These are phyloP conservation scores for Kodamaea arcana DNA, from an alignment of 1,139 yeast genomes.

Conservation along the genomic window DNA sequence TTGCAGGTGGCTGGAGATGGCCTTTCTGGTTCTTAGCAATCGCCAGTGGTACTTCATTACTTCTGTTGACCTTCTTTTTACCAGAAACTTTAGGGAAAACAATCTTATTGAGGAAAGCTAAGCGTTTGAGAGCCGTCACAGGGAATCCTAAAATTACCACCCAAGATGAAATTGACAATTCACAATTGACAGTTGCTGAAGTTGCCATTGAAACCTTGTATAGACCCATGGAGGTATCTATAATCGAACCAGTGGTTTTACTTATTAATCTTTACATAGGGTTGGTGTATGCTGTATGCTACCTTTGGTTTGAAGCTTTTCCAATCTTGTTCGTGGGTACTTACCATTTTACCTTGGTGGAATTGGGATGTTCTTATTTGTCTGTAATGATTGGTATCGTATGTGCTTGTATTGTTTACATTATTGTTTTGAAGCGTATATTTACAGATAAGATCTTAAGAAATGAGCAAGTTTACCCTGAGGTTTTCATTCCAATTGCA, in stretches of 20 bases:
- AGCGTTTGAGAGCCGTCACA: slow-evolving; percentile 30
- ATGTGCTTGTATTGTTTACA: slow-evolving; percentile 22
- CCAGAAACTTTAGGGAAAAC: slow-evolving; percentile 37
- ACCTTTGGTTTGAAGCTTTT: slow-evolving; percentile 57
- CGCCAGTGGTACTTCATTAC: slow-evolving; percentile 24
- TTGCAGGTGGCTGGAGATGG: slow-evolving; percentile 34
- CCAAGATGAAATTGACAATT: slow-evolving; percentile 25
- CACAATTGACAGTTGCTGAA: slow-evolving; percentile 15
- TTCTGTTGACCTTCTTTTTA: slow-evolving; percentile 22
- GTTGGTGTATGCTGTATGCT: slow-evolving; percentile 49
- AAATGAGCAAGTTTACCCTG: slow-evolving; percentile 29
- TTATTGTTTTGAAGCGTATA: slow-evolving; percentile 16
- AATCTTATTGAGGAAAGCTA: slow-evolving; percentile 30
- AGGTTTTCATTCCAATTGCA: slow-evolving; percentile 39
- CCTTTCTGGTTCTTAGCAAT: slow-evolving; percentile 36
- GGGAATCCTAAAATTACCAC: slow-evolving; percentile 30
- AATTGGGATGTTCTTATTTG: slow-evolving; percentile 44
- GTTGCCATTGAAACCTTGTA: slow-evolving; percentile 40
- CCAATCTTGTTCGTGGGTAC: slow-evolving; percentile 49
- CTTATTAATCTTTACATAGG: slow-evolving; percentile 48
- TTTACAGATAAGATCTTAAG: slow-evolving; percentile 23
- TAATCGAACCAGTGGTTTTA: slow-evolving; percentile 44
- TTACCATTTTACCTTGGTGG: slow-evolving; percentile 44
- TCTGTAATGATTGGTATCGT: slow-evolving; percentile 42
- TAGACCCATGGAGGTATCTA: slow-evolving; percentile 43